A percentile compares a stretch with the other conserved stretches of the same genome.
Evolutionary conservation across 164 flowering plant species (phyloP).

Genomic region (Aristolochia fimbriata): DNA sequence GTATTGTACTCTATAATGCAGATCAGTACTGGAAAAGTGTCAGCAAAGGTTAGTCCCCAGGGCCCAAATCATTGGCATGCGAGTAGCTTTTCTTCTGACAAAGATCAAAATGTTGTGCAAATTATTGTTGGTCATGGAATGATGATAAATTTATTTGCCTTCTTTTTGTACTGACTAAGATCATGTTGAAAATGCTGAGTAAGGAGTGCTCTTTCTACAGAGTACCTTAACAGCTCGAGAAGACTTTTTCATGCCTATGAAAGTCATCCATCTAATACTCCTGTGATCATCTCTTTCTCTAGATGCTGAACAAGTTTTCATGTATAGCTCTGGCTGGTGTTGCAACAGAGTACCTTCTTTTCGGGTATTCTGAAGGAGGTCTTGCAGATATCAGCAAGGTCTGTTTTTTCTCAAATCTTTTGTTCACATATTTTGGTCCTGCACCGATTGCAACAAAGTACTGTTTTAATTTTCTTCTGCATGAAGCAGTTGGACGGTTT

Average conservation of each 20-base stretch:
- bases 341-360: conserved; percentile 72
- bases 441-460: conserved; percentile 14
- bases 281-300: not conserved
- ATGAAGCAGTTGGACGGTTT: not conserved
- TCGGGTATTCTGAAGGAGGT: conserved; percentile 78
- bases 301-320: conserved; percentile 79
- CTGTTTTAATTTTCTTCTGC: conserved; percentile 22
- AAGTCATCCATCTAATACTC: not conserved
- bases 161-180: too few relatives aligned
- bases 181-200: too few relatives aligned
- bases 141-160: too few relatives aligned
- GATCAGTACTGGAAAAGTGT: conserved; percentile 66
- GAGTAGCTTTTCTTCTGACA: too few relatives aligned
- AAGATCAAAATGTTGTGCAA: too few relatives aligned
- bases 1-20: conserved; percentile 16
- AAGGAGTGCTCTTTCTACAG: too few relatives aligned
- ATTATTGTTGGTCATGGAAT: too few relatives aligned
- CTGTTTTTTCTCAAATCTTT: not conserved
- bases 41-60: conserved; percentile 43
- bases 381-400: conserved; percentile 77
- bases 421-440: not conserved
- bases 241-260: too few relatives aligned
- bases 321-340: conserved; percentile 92
- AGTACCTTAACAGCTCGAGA: too few relatives aligned
- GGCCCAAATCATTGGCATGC: too few relatives aligned